Evolutionary conservation across 2,329 filamentous ascomycete species (phyloP), one percentile per base, ranked within the genome.

Genomic region (Neofusicoccum laricinum): DNA sequence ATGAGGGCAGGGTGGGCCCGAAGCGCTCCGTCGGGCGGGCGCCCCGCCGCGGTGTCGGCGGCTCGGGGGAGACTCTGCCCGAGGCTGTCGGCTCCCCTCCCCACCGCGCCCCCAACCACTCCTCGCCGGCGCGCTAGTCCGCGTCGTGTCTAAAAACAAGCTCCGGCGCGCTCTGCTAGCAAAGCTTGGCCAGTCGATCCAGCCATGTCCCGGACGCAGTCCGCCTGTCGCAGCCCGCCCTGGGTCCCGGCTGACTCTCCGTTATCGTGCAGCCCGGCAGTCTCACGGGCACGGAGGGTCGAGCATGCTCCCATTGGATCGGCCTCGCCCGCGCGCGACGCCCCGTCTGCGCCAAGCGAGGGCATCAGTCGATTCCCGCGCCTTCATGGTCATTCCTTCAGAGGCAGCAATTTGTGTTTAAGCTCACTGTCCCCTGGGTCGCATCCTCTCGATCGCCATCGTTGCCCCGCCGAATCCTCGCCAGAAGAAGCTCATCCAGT

Each of bases 21-120:
- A 49, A 14, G 19, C 14, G 32, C 34, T 50, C 58, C 43, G 53
- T 45, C 51, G 51, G 51, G 7, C 15, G 30, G 19, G 25, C 3
- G 30, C 36, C 19, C 36, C 7, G 38, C 38, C 45, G 53, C 53
- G 25, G 19, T 25, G 15, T 58, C 53, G 53, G 53, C 53, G 36
- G 21, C 14, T 58, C 53, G 53, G 45, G 53, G 34, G 21, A 5
- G 15, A 4, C 38, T 4, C 12, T 32, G 53, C 40, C 53, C 53
- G 53, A 58, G 40, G 7, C n/a, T 10, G 25, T 58, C 53, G 53
- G 53, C 11, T 58, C 53, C n/a, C 53, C 53, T 45, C 53, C 19
- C 32, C 50, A 15, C 14, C 11, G n/a, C 46, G 12, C 17, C 21
- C 12, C 14, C 48, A 30, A 6, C 25, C 25, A 4, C 7, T 6